phyloP scores from a whole-genome alignment of 805 yeast species.

The Vanderwaltozyma verrucispora region DNA sequence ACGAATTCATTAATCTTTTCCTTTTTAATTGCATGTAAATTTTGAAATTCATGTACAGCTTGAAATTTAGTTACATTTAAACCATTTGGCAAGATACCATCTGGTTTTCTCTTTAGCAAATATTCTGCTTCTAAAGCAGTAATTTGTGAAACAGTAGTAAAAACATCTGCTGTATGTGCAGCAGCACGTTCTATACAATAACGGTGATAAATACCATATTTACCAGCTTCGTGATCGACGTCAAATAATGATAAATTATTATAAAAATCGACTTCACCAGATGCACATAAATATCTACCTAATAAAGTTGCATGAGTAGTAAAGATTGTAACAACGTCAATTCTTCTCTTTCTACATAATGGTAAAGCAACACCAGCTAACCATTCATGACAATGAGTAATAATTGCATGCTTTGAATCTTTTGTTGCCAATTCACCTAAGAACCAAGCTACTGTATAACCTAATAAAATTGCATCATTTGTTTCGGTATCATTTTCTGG shows the following conservation, averaged over 20 bases:
- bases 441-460: conserved; percentile 95
- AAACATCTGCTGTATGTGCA: conserved; percentile 91
- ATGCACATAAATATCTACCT: conserved; percentile 94
- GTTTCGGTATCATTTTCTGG: conserved; percentile 85
- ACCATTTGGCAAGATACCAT: conserved; percentile 96
- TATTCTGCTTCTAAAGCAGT: conserved; percentile 96
- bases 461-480: conserved; percentile 84
- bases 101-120: conserved; percentile 88
- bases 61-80: conserved; percentile 90
- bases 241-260: conserved; percentile 82
- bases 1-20: conserved; percentile 89
- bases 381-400: conserved; percentile 97
- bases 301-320: conserved; percentile 95
- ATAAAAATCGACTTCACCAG: conserved; percentile 92
- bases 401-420: conserved; percentile 79
- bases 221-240: conserved; percentile 97
- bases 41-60: conserved; percentile 97
- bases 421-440: conserved; percentile 84
- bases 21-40: conserved; percentile 84
- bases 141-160: conserved; percentile 93
- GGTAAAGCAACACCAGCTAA: conserved; percentile 95
- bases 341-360: conserved; percentile 77
- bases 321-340: conserved; percentile 90
- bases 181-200: conserved; percentile 96
- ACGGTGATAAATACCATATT: conserved; percentile 92